These are phyloP conservation scores for Nannizzia gypsea DNA, from an alignment of 2,329 filamentous ascomycete genomes.

Conservation along the genomic window DNA sequence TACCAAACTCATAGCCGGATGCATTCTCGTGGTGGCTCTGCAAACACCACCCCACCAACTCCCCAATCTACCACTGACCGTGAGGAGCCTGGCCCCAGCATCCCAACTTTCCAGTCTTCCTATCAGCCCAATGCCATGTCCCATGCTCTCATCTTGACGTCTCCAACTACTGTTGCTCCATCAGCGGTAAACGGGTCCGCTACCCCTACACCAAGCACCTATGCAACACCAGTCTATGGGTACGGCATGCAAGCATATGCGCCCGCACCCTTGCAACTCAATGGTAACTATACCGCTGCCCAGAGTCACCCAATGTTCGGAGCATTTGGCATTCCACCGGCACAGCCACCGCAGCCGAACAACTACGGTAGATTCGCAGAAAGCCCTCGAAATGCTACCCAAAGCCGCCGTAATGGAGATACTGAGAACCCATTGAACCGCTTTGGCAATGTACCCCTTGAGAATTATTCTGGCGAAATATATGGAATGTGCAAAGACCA, in stretches of 20 bases:
- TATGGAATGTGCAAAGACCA: conserved; percentile 93
- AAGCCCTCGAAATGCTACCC: conserved; percentile 63
- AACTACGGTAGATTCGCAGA: conserved; percentile 49
- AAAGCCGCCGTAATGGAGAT: conserved; percentile 49
- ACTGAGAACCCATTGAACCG: conserved; percentile 55
- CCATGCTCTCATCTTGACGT: conserved; percentile 55
- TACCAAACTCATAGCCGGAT: conserved; percentile 60
- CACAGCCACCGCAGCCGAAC: conserved; percentile 23
- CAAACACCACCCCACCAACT: conserved; percentile 9
- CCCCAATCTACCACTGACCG: conserved; percentile 26
- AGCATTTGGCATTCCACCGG: conserved; percentile 38
- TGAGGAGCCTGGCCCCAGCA: conserved; percentile 39
- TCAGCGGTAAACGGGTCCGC: conserved; percentile 15
- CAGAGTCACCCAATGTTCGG: conserved; percentile 45
- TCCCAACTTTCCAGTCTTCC: conserved; percentile 54
- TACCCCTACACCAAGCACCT: conserved; percentile 25
- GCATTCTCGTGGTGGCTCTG: conserved; percentile 28
- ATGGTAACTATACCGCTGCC: conserved; percentile 33
- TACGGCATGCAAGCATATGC: conserved; percentile 46
- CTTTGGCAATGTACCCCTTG: conserved; percentile 71
- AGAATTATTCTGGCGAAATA: conserved; percentile 70
- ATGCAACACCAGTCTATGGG: conserved; percentile 35
- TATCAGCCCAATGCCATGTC: conserved; percentile 69
- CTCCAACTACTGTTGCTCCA: conserved; percentile 22
- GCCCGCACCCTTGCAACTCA: conserved; percentile 33